Conservation (phyloP, 2,329 filamentous ascomycete species). For the Septoria linicola region DNA sequence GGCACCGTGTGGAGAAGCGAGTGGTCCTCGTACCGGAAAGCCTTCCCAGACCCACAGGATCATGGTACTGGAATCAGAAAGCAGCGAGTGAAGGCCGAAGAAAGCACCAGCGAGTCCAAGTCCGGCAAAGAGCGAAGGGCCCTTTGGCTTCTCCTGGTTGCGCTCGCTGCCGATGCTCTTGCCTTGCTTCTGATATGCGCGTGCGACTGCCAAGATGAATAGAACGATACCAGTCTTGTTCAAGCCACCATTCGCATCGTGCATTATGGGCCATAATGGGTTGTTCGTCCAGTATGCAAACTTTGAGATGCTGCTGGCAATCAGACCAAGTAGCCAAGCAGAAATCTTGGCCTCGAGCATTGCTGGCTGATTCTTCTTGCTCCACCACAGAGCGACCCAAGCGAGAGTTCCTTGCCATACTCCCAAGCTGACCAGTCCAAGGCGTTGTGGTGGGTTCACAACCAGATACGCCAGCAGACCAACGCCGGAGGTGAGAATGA, state of each 20-base stretch:
- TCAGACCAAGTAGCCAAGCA: constrained; percentile 76
- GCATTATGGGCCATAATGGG: constrained; percentile 93
- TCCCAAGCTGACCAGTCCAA: constrained; percentile 78
- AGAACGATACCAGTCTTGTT: constrained; percentile 79
- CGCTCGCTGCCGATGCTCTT: constrained; percentile 50
- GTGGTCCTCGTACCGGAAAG: constrained; percentile 83
- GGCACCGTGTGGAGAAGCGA: constrained; percentile 85
- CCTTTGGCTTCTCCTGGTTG: constrained; percentile 56
- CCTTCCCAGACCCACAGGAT: constrained; percentile 98
- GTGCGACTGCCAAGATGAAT: constrained; percentile 70
- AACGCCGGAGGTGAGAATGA: constrained; percentile 73
- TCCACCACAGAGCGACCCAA: constrained; percentile 79
- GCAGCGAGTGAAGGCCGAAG: constrained; percentile 85
- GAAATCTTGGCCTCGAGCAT: constrained; percentile 79
- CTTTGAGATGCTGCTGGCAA: constrained; percentile 84
- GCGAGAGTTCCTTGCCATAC: constrained; percentile 77
- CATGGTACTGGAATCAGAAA: constrained; percentile 98
- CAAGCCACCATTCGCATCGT: constrained; percentile 84
- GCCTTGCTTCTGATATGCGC: constrained; percentile 67
- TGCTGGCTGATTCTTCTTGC: constrained; percentile 70
- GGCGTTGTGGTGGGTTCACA: constrained; percentile 67
- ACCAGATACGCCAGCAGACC: constrained; percentile 80
- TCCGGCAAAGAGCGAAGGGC: constrained; percentile 69
- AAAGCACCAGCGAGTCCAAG: constrained; percentile 79
- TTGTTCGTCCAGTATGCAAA: constrained; percentile 95